Conservation (phyloP, 176 grass and related monocot genomes). For the Dactylis glomerata region DNA sequence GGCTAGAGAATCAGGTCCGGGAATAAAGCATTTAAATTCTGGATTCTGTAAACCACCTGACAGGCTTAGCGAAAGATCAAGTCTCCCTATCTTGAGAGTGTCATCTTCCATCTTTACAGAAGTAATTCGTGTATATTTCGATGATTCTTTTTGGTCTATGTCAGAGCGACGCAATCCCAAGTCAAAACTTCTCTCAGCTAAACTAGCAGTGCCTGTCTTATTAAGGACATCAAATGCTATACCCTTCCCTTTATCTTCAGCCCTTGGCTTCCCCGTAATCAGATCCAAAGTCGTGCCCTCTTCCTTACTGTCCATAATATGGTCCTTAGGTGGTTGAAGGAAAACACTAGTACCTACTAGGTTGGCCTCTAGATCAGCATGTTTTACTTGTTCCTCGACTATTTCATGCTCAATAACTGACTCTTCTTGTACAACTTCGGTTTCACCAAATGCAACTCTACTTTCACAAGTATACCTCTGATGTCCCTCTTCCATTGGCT, state of each 20-base stretch:
- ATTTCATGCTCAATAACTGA: constrained; percentile 27
- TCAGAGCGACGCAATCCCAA: constrained; percentile 39
- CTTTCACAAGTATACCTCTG: constrained; percentile 13
- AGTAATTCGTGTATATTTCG: constrained; percentile 15
- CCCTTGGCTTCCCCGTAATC: constrained; percentile 31
- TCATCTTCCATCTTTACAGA: constrained; percentile 41
- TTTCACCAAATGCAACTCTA: constrained; percentile 15
- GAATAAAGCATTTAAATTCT: constrained; percentile 30
- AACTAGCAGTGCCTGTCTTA: constrained; percentile 25
- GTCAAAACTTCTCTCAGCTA: constrained; percentile 51
- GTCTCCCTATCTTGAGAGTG: constrained; percentile 48
- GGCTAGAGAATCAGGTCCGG: constrained; percentile 33
- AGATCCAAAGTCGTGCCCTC: constrained; percentile 35
- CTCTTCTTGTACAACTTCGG: constrained; percentile 26
- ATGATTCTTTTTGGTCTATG: constrained; percentile 26
- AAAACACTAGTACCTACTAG: constrained; percentile 12
- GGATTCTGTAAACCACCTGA: constrained; percentile 59
- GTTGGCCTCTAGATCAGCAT: constrained; percentile 27
- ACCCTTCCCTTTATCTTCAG: constrained; percentile 69
- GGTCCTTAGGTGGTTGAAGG: constrained; percentile 29
- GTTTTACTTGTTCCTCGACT: constrained; percentile 24
- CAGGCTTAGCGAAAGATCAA: constrained; percentile 85
- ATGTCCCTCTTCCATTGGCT: constrained; percentile 6
- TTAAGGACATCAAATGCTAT: constrained; percentile 52
- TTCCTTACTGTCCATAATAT: constrained; percentile 34